Evolutionary conservation across 2,329 filamentous ascomycete genomes (phyloP).

Genomic region (Macrophomina pseudophaseolina): DNA sequence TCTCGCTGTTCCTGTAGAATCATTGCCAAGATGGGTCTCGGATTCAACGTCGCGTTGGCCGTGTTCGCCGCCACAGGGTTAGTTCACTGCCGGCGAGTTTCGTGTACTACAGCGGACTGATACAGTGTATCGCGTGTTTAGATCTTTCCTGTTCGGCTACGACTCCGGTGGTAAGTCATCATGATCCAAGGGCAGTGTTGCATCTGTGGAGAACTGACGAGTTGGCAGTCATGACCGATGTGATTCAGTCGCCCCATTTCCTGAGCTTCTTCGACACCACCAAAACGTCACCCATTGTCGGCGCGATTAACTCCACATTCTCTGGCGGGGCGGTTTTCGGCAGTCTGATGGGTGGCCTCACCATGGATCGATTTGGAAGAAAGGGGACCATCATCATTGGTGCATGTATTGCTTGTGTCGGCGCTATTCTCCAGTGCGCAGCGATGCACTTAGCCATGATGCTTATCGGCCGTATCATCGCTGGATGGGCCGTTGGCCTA

Average conservation of each 20-base stretch:
- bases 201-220: slow-evolving; percentile 31
- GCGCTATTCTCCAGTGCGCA: slow-evolving; percentile 63
- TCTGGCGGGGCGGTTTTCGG: slow-evolving; percentile 63
- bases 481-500: slow-evolving; percentile 63
- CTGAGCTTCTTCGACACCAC: slow-evolving; percentile 61
- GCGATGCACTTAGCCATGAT: slow-evolving; percentile 63
- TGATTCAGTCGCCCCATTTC: slow-evolving; percentile 63
- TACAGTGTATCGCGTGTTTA: slow-evolving; percentile 17
- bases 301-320: slow-evolving; percentile 69
- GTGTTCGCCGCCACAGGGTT: slow-evolving; percentile 49
- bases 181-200: background rate
- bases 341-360: slow-evolving; percentile 57
- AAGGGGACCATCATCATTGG: slow-evolving; percentile 65
- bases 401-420: slow-evolving; percentile 62
- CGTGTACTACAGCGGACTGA: background rate
- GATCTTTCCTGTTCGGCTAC: slow-evolving; percentile 51
- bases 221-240: slow-evolving; percentile 50
- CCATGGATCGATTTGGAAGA: slow-evolving; percentile 67
- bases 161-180: slow-evolving; percentile 32
- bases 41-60: slow-evolving; percentile 50
- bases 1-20: background rate
- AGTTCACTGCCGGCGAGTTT: background rate
- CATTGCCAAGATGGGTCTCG: slow-evolving; percentile 43
- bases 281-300: slow-evolving; percentile 58
- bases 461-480: slow-evolving; percentile 63